phyloP scores from a whole-genome alignment of 2,329 filamentous ascomycete genomes.

The Verticillium albo-atrum region DNA sequence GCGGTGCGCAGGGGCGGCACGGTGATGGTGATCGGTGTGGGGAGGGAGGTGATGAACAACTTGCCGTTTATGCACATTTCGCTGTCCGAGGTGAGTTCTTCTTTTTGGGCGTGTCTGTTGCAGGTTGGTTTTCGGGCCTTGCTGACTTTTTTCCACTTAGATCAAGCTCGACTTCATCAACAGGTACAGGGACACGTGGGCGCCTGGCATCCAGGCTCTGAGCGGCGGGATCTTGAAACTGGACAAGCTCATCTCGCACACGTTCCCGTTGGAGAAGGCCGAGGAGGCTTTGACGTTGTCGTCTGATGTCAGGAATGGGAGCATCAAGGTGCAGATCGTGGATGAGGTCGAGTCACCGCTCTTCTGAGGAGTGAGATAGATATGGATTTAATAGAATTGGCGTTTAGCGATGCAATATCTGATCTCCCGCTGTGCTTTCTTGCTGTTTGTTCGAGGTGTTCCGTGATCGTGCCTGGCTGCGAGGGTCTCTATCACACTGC shows the following conservation, averaged over 20 bases:
- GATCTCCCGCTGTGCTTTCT: no score
- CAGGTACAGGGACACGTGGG: conserved; percentile 67
- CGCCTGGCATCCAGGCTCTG: conserved; percentile 57
- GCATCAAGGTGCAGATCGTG: conserved; percentile 30
- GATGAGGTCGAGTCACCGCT: conserved; percentile 13
- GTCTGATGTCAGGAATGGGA: conserved; percentile 26
- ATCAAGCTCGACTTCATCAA: conserved; percentile 69
- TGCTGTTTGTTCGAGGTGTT: no score
- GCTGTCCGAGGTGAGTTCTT: conserved; percentile 46
- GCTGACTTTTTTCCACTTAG: conserved; percentile 22
- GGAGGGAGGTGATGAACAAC: conserved; percentile 58
- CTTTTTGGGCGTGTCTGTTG: background rate
- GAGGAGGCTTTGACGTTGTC: conserved; percentile 42
- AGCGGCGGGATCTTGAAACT: conserved; percentile 56
- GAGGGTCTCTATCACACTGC: no score
- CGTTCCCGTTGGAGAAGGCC: conserved; percentile 57
- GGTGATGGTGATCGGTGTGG: conserved; percentile 62
- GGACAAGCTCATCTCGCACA: conserved; percentile 59
- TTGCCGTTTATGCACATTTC: conserved; percentile 64
- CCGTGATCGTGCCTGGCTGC: no score
- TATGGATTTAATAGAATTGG: background rate
- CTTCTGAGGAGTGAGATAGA: background rate
- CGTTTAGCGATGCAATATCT: no score
- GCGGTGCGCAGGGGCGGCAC: conserved; percentile 53
- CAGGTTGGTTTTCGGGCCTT: no score